These are phyloP conservation scores for Stromatinia cepivora DNA, from an alignment of 2,329 filamentous ascomycete species.

Conservation along the genomic window DNA sequence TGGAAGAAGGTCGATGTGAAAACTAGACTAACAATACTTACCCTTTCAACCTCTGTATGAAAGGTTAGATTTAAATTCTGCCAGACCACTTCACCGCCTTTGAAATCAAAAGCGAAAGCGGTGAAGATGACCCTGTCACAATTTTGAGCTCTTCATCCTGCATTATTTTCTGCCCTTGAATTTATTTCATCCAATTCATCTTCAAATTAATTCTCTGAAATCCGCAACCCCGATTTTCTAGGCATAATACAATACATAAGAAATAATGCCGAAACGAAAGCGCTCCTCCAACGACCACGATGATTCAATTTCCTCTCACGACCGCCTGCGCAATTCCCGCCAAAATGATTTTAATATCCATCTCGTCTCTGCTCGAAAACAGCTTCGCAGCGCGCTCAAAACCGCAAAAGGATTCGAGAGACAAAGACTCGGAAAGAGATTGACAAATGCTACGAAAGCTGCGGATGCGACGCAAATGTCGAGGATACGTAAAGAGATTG, in stretches of 20 bases:
- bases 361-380: constrained; percentile 57
- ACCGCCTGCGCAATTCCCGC: constrained; percentile 42
- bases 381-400: constrained; percentile 68
- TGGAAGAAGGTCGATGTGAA: too few relatives aligned
- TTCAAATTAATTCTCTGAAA: neutral
- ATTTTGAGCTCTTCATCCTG: constrained; percentile 8
- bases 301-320: constrained; percentile 11
- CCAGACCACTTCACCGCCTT: neutral
- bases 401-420: constrained; percentile 74
- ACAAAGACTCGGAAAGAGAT: constrained; percentile 65
- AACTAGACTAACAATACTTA: too few relatives aligned
- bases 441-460: constrained; percentile 53
- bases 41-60: too few relatives aligned
- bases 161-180: constrained; percentile 2
- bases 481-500: constrained; percentile 62
- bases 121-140: neutral
- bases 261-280: constrained; percentile 59
- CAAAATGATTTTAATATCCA: constrained; percentile 47
- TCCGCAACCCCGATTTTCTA: neutral
- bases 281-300: constrained; percentile 39
- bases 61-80: constrained; percentile 5
- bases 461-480: constrained; percentile 51
- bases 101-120: neutral
- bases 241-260: neutral
- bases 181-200: neutral